phyloP scores from a whole-genome alignment of 2,329 filamentous ascomycete genomes.

The Tolypocladium amazonense region DNA sequence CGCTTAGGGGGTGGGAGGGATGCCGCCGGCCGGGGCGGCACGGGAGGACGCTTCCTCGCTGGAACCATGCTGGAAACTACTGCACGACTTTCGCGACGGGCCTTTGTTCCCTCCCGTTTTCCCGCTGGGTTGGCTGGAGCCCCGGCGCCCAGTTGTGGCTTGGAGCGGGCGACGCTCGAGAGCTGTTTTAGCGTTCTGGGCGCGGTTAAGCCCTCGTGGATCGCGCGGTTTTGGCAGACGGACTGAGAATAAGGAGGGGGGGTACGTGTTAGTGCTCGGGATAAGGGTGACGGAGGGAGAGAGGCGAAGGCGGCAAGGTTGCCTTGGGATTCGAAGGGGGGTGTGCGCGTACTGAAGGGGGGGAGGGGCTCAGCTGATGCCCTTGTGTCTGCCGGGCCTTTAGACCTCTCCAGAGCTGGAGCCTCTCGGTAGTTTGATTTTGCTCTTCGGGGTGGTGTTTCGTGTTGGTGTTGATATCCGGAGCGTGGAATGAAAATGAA shows the following conservation, averaged over 20 bases:
- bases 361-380: neutral
- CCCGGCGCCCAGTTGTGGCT: neutral
- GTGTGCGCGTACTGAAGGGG: neutral
- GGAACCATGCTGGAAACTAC: neutral
- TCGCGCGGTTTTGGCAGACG: neutral
- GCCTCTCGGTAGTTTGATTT: neutral
- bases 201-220: neutral
- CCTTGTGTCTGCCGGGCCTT: neutral
- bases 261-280: neutral
- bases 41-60: neutral
- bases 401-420: neutral
- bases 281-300: neutral
- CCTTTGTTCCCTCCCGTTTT: constrained; percentile 7
- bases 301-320: neutral
- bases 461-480: neutral
- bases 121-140: neutral
- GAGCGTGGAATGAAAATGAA: neutral
- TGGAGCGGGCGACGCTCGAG: neutral
- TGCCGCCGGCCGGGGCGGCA: neutral
- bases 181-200: neutral
- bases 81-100: constrained; percentile 5
- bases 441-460: neutral
- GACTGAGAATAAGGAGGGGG: neutral
- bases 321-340: neutral
- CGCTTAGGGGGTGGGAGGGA: neutral